Percentiles rank a stretch among this genome's conserved stretches.
Evolutionary conservation across 2,329 filamentous ascomycete species (phyloP).

Genomic region (Fusarium veterinarium): DNA sequence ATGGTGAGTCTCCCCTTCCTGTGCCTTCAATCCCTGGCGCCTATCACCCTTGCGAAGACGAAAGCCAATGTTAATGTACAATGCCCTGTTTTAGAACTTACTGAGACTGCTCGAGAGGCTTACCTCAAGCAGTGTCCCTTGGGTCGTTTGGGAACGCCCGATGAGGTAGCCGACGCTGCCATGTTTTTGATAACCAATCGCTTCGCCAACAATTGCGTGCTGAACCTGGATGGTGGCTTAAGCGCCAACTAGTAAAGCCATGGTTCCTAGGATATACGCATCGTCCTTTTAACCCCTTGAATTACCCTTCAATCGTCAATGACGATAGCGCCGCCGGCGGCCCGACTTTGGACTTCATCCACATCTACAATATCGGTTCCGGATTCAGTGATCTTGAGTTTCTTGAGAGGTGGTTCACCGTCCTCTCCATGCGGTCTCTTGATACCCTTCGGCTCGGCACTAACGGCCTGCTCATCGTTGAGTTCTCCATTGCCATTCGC

Average conservation of each 20-base stretch:
- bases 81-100: constrained; percentile 49
- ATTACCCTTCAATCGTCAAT: constrained; percentile 66
- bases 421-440: constrained; percentile 62
- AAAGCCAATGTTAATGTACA: constrained; percentile 55
- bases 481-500: constrained; percentile 54
- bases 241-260: constrained; percentile 67
- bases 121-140: constrained; percentile 68
- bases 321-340: constrained; percentile 70
- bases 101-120: constrained; percentile 51
- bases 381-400: constrained; percentile 55
- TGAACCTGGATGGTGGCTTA: constrained; percentile 87
- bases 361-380: constrained; percentile 60
- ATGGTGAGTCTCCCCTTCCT: constrained; percentile 62
- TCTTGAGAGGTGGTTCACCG: constrained; percentile 59
- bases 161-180: constrained; percentile 85
- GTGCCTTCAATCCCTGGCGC: constrained; percentile 16
- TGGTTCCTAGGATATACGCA: constrained; percentile 18
- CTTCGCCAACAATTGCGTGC: constrained; percentile 87
- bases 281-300: constrained; percentile 1
- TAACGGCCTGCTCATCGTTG: constrained; percentile 59
- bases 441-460: constrained; percentile 49
- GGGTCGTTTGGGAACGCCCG: constrained; percentile 72
- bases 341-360: constrained; percentile 52
- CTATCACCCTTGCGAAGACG: constrained; percentile 20
- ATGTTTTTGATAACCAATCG: constrained; percentile 80